Conservation (phyloP, 2,329 filamentous ascomycete species). For the Penicillium sp. region DNA sequence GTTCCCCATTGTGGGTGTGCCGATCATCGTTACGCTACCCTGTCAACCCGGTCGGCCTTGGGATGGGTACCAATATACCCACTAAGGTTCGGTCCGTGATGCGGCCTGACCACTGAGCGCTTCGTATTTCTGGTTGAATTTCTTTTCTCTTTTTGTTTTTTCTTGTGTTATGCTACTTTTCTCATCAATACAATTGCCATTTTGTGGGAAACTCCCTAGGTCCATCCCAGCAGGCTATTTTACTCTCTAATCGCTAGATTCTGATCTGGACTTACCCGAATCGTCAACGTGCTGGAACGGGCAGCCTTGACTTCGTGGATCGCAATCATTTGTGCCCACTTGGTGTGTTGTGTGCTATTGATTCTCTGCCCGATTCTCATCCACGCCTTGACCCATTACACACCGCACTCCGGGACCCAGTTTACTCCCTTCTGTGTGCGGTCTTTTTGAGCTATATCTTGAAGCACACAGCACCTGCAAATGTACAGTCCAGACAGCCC, state of each 20-base stretch:
- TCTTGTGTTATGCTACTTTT: constrained; percentile 7
- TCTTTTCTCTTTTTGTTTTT: constrained; percentile 7
- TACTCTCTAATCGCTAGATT: constrained; percentile 11
- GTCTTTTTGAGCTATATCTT: constrained; percentile 34
- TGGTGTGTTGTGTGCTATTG: constrained; percentile 19
- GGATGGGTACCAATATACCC: constrained; percentile 23
- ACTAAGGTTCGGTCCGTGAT: constrained; percentile 26
- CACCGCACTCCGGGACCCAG: constrained; percentile 17
- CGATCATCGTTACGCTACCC: constrained; percentile 7
- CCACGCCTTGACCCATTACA: constrained; percentile 18
- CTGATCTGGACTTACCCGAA: constrained; percentile 27
- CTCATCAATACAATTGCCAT: constrained; percentile 10
- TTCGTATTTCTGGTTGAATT: constrained; percentile 12
- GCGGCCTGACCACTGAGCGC: constrained; percentile 7
- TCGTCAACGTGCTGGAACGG: constrained; percentile 29
- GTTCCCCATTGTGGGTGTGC: constrained; percentile 9
- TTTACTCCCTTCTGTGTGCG: constrained; percentile 15
- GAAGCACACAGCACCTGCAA: constrained; percentile 27
- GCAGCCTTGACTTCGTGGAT: constrained; percentile 33
- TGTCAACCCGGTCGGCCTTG: constrained; percentile 15
- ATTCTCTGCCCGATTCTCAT: constrained; percentile 21
- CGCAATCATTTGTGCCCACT: constrained; percentile 32
- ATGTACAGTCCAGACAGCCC: constrained; percentile 31
- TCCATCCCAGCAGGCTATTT: constrained; percentile 11
- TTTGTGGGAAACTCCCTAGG: constrained; percentile 2